These are phyloP conservation scores for Dimocarpus longan DNA, from an alignment of 345 rosid genomes.

Conservation along the genomic window DNA sequence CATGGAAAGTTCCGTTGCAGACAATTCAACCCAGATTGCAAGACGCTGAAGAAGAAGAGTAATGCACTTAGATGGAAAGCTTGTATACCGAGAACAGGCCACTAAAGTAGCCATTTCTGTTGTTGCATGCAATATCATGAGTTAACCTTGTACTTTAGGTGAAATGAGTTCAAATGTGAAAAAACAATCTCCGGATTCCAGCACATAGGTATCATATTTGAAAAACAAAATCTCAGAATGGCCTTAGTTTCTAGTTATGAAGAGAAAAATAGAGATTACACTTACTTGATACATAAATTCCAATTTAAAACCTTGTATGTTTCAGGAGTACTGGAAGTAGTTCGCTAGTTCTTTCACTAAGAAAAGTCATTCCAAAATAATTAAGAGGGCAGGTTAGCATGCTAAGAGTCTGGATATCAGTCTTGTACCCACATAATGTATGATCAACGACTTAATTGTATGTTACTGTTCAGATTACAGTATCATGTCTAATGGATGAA, in stretches of 20 bases:
- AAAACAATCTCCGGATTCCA: neutral
- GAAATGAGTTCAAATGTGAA: neutral
- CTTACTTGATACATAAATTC: neutral
- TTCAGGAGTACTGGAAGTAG: neutral
- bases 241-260: neutral
- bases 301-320: neutral
- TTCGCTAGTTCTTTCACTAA: neutral
- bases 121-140: neutral
- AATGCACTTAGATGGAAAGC: neutral
- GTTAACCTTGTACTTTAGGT: neutral
- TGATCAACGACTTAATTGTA: neutral
- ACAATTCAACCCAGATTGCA: constrained; percentile 58
- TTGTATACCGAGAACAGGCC: neutral
- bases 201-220: neutral
- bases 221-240: neutral
- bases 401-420: neutral
- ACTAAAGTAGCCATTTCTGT: constrained; percentile 13
- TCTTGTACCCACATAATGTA: neutral
- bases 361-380: neutral
- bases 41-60: constrained; percentile 34
- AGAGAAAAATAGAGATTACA: neutral
- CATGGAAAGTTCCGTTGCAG: constrained; percentile 70
- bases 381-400: neutral
- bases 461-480: neutral
- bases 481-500: neutral